Conservation (phyloP, 1,284 basidiomycete species). For the Phellopilus nigrolimitatus region DNA sequence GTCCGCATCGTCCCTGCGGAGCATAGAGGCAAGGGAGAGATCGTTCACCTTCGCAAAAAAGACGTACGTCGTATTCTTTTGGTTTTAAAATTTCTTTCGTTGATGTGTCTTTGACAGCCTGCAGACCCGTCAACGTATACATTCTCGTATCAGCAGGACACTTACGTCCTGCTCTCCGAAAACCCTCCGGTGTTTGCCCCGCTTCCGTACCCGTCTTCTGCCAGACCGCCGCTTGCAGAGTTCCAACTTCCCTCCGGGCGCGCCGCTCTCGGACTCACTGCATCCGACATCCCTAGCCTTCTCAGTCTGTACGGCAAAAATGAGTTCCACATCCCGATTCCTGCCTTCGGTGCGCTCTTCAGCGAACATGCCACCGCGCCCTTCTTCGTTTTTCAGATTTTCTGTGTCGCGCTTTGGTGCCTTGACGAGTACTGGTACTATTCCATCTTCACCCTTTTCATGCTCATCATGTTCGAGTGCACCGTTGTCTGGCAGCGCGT, state of each 20-base stretch:
- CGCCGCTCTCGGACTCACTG: conserved; percentile 35
- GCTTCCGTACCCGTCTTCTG: conserved; percentile 87
- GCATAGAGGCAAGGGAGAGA: conserved; percentile 90
- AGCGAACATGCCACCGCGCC: conserved; percentile 90
- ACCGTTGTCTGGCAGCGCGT: conserved; percentile 96
- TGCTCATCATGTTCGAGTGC: conserved; percentile 95
- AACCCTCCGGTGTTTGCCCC: conserved; percentile 69
- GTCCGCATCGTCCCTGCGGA: conserved; percentile 82
- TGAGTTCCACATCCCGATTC: conserved; percentile 93
- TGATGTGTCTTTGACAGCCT: conserved; percentile 24
- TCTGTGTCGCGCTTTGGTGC: conserved; percentile 94
- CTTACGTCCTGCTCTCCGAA: conserved; percentile 70
- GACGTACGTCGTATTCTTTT: conserved; percentile 30
- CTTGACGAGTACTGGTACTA: conserved; percentile 99
- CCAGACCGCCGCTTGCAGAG: conserved; percentile 62
- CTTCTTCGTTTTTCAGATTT: conserved; percentile 95
- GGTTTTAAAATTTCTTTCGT: conserved; percentile 5
- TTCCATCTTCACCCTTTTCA: conserved; percentile 93
- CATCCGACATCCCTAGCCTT: conserved; percentile 41
- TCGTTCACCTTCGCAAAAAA: conserved; percentile 74
- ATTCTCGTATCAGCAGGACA: conserved; percentile 96
- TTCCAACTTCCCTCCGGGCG: conserved; percentile 54
- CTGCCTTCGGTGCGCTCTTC: conserved; percentile 85
- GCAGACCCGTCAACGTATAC: conserved; percentile 63
- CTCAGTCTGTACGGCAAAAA: conserved; percentile 79